A percentile compares a stretch with the other conserved stretches of the same genome.
phyloP scores from a whole-genome alignment of 2,329 filamentous ascomycete species.

The Trichoderma citrinoviride region DNA sequence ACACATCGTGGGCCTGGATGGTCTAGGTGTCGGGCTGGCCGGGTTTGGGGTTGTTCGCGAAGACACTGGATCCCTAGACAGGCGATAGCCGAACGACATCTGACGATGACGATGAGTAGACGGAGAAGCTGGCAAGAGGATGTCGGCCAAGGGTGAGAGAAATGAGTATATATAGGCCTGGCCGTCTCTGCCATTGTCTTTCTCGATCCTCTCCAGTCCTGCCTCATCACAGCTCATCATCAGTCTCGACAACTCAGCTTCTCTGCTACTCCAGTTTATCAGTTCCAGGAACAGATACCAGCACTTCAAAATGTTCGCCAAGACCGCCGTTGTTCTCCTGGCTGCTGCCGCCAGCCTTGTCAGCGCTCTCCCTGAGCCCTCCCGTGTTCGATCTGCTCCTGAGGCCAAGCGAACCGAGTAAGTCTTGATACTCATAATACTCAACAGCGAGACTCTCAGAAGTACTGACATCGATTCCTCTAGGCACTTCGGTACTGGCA shows the following conservation, averaged over 20 bases:
- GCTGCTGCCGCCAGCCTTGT: slow-evolving; percentile 20
- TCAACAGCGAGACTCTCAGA: neutral
- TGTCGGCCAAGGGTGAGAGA: neutral
- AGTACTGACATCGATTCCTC: neutral
- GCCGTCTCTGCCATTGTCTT: neutral
- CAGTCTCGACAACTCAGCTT: neutral
- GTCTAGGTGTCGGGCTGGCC: slow-evolving; percentile 10
- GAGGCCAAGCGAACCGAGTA: slow-evolving; percentile 17
- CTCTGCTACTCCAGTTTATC: neutral
- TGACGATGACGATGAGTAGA: neutral
- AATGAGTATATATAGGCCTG: slow-evolving; percentile 15
- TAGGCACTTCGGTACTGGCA: slow-evolving; percentile 14
- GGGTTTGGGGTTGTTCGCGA: neutral
- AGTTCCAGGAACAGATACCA: neutral
- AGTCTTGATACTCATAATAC: neutral
- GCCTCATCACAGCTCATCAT: neutral
- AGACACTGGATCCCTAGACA: neutral
- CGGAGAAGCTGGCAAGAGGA: neutral
- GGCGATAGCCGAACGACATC: neutral
- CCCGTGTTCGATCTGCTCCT: slow-evolving; percentile 11
- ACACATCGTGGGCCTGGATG: neutral
- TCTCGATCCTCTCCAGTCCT: neutral
- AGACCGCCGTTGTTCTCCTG: slow-evolving; percentile 18
- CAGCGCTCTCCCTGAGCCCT: slow-evolving; percentile 20
- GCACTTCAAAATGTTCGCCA: slow-evolving; percentile 20